Conservation (phyloP, 352 stramenopile genomes). For the Globisporangium iwayamae region DNA sequence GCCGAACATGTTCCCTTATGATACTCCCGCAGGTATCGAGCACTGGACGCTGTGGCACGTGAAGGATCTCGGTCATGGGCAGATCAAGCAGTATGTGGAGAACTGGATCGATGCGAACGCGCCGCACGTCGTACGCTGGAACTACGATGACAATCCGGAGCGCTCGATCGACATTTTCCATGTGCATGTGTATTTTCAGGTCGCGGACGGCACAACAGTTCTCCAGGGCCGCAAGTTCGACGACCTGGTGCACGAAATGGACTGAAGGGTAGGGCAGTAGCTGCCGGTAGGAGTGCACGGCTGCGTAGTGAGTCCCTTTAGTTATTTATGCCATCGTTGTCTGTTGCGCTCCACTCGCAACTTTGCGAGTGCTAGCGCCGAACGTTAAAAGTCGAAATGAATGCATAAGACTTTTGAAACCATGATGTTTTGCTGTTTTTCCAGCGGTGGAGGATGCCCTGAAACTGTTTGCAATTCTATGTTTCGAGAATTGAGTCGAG, state of each 20-base stretch:
- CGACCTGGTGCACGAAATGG: conserved; percentile 66
- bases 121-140: conserved; percentile 70
- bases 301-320: background rate
- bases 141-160: conserved; percentile 88
- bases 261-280: conserved; percentile 29
- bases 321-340: conserved; percentile 11
- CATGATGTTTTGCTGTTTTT: too few relatives aligned
- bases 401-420: background rate
- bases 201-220: conserved; percentile 45
- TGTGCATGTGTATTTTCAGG: conserved; percentile 88
- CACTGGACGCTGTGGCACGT: conserved; percentile 87
- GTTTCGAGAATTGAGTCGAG: too few relatives aligned
- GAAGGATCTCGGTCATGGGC: conserved; percentile 66
- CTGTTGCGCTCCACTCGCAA: conserved; percentile 6
- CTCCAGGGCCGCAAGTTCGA: conserved; percentile 62
- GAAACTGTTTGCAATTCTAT: too few relatives aligned
- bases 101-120: conserved; percentile 86
- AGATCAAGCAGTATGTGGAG: conserved; percentile 88
- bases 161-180: conserved; percentile 89
- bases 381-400: conserved; percentile 4
- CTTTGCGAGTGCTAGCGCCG: background rate
- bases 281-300: background rate
- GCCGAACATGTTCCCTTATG: conserved; percentile 90
- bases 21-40: conserved; percentile 84
- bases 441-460: too few relatives aligned